Conservation (phyloP, 140 eudicot genomes). For the Senecio squalidus region DNA sequence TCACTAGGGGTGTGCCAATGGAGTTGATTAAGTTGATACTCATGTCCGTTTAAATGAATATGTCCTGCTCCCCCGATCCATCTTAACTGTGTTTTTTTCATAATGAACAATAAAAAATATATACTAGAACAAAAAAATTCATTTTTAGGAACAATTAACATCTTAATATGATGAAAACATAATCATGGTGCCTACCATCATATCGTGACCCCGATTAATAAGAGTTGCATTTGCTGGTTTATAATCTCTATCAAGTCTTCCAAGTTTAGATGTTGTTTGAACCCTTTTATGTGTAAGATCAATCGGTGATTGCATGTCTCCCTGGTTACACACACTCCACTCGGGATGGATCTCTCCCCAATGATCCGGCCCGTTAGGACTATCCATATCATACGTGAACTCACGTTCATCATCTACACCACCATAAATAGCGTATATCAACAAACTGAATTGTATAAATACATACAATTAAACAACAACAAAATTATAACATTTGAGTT, state of each 20-base stretch:
- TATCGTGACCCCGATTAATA: constrained; percentile 52
- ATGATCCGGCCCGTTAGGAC: constrained; percentile 39
- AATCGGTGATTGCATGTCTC: constrained; percentile 52
- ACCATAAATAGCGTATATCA: not conserved
- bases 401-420: constrained; percentile 44
- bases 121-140: not conserved
- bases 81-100: constrained; percentile 21
- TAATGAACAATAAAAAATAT: not conserved
- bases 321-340: constrained; percentile 43
- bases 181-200: constrained; percentile 31
- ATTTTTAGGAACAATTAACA: too few species aligned
- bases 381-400: constrained; percentile 31
- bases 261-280: constrained; percentile 30
- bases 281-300: constrained; percentile 43
- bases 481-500: not conserved
- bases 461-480: not conserved
- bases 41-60: constrained; percentile 36
- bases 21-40: constrained; percentile 33
- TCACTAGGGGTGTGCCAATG: constrained; percentile 79
- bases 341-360: constrained; percentile 57
- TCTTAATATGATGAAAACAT: not conserved
- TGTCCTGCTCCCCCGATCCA: constrained; percentile 42
- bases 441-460: not conserved
- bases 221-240: constrained; percentile 43
- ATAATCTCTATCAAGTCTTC: constrained; percentile 32